Evolutionary conservation across 1,284 basidiomycete species (phyloP).

Genomic region (Ustilago tritici): DNA sequence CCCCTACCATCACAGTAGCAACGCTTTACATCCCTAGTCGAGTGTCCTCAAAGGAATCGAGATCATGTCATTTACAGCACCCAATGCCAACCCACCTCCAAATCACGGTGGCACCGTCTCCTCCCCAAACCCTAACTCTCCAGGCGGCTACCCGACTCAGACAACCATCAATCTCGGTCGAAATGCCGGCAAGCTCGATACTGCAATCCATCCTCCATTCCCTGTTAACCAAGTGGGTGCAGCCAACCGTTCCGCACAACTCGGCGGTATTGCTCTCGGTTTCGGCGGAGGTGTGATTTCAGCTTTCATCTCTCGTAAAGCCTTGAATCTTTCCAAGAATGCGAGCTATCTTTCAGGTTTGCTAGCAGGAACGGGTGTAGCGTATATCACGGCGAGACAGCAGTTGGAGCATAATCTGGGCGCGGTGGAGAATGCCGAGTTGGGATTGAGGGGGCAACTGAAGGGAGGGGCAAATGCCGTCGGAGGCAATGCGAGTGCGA

Average conservation of each 20-base stretch:
- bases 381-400: conserved; percentile 45
- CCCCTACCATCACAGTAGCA: background rate
- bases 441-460: conserved; percentile 19
- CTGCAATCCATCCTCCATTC: conserved; percentile 35
- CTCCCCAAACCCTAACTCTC: background rate
- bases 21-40: background rate
- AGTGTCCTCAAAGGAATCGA: background rate
- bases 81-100: conserved; percentile 12
- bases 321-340: conserved; percentile 40
- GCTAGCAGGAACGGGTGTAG: conserved; percentile 50
- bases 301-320: conserved; percentile 41
- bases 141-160: conserved; percentile 3
- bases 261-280: conserved; percentile 41
- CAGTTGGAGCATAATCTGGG: conserved; percentile 44
- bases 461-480: background rate
- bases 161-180: conserved; percentile 26
- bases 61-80: conserved; percentile 2
- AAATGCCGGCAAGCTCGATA: conserved; percentile 41
- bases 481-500: background rate
- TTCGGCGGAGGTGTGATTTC: conserved; percentile 42
- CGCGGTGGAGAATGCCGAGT: conserved; percentile 34
- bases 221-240: conserved; percentile 40
- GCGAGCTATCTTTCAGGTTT: conserved; percentile 44
- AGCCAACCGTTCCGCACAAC: conserved; percentile 45
- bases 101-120: conserved; percentile 39